Percentiles rank a stretch among this genome's conserved stretches.
phyloP scores from a whole-genome alignment of 371 early-diverging fungal species.

The Saksenaea oblongispora region DNA sequence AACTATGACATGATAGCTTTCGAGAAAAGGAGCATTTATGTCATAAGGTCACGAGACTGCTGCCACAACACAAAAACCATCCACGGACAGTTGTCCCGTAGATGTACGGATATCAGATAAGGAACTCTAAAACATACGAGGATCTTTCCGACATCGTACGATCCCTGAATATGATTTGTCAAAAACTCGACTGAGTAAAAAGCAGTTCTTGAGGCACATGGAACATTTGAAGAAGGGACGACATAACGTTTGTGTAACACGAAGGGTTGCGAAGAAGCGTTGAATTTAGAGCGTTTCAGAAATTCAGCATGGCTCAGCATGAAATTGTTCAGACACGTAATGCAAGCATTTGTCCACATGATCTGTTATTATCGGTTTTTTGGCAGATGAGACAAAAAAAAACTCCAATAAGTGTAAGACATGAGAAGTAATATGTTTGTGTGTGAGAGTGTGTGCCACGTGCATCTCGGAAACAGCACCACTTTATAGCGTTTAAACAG shows the following conservation, averaged over 20 bases:
- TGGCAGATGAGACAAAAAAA: background rate
- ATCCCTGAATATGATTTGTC: background rate
- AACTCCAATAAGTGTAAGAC: no score
- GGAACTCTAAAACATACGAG: background rate
- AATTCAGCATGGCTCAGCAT: background rate
- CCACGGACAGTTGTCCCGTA: background rate
- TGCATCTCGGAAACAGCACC: background rate
- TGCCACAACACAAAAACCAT: no score
- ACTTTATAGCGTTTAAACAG: background rate
- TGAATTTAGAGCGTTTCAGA: background rate
- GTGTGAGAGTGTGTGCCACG: conserved; percentile 2
- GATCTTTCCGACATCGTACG: background rate
- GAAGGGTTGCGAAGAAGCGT: background rate
- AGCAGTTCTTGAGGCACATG: background rate
- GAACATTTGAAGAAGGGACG: background rate
- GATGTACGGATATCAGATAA: background rate
- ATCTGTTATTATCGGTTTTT: background rate
- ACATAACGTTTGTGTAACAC: background rate
- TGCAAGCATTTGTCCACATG: no score
- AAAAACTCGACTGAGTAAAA: background rate
- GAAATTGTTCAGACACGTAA: no score
- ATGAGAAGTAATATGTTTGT: background rate
- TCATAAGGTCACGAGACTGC: no score
- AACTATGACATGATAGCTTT: no score
- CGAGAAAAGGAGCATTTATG: no score